Evolutionary conservation across 139 green algal genomes (phyloP), one percentile per base, ranked within the genome.

Genomic region (Haematococcus lacustris): DNA sequence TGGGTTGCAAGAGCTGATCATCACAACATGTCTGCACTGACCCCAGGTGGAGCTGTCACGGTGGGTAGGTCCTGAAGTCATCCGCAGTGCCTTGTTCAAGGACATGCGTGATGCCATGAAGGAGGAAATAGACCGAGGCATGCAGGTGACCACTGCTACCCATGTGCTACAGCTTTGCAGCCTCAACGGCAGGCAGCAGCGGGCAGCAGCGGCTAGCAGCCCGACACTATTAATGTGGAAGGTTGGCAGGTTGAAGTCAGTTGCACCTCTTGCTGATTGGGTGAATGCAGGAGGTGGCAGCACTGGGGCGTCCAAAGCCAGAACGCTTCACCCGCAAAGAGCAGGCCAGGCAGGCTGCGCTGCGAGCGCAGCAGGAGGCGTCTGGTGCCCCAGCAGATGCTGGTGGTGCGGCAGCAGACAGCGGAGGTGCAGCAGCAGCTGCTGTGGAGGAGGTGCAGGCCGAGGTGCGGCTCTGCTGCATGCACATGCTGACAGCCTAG

Each of bases 71-170:
- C 47, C 80, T 6, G 83, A 86, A 37, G 69, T 82, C 3, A 85
- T 98, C 35, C 73, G 87, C n/a, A 73, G 75, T 3, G 71, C 86
- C 25, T 75, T 98, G 61, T 85, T 94, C 39, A 87, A 93, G 7
- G 92, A 93, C 69, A 92, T 98, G 86, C 77, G 87, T 1, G 93
- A 96, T 38, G 88, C 84, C 1, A 96, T 95, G 88, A 89, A 90
- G 25, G 91, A 92, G 30, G 92, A 97, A n/a, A 83, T 97, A 43
- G 85, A 92, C 57, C 40, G 26, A 17, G 59, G n/a, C 37, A 74
- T 74, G 47, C 47, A 72, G 67, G 67, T 72, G 35, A n/a, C n/a
- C n/a, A n/a, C n/a, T n/a, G n/a, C n/a, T n/a, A n/a, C n/a, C n/a
- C n/a, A n/a, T n/a, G n/a, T n/a, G n/a, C n/a, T n/a, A n/a, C n/a